These are phyloP conservation scores for Circinella umbellata DNA, from an alignment of 371 early-diverging fungal species.

Conservation along the genomic window DNA sequence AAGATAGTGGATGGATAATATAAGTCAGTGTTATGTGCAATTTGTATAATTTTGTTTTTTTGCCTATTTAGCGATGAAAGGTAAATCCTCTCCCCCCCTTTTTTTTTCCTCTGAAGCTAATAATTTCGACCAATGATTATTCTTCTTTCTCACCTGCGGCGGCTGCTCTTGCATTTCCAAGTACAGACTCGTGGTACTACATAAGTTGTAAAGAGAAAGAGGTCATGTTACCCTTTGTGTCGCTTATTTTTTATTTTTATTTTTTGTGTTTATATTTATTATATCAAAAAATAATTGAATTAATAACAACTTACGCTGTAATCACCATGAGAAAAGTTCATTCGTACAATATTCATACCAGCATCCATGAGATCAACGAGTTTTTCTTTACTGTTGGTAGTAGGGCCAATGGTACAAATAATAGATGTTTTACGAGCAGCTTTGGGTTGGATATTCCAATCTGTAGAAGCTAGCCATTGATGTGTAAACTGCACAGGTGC, in stretches of 20 bases:
- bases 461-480: conserved; percentile 77
- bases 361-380: conserved; percentile 81
- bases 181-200: conserved; percentile 82
- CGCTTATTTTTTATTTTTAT: not conserved
- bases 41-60: not conserved
- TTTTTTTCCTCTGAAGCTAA: too few relatives aligned
- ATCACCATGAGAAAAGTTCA: conserved; percentile 94
- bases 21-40: too few relatives aligned
- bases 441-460: conserved; percentile 64
- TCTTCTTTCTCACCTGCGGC: conserved; percentile 40
- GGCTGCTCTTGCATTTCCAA: conserved; percentile 76
- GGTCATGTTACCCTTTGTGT: not conserved
- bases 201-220: not conserved
- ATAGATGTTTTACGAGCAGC: conserved; percentile 81
- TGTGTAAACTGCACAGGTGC: conserved; percentile 32
- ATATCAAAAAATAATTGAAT: not conserved
- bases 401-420: conserved; percentile 87
- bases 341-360: conserved; percentile 95
- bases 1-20: too few relatives aligned
- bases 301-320: conserved; percentile 56
- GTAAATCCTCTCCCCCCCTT: too few relatives aligned
- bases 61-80: not conserved
- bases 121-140: too few relatives aligned
- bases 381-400: conserved; percentile 78
- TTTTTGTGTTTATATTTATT: too few relatives aligned